Percentiles rank a stretch among this genome's conserved stretches.
These are phyloP conservation scores for Daldinia childiae DNA, from an alignment of 495 filamentous ascomycete genomes.

Conservation along the genomic window DNA sequence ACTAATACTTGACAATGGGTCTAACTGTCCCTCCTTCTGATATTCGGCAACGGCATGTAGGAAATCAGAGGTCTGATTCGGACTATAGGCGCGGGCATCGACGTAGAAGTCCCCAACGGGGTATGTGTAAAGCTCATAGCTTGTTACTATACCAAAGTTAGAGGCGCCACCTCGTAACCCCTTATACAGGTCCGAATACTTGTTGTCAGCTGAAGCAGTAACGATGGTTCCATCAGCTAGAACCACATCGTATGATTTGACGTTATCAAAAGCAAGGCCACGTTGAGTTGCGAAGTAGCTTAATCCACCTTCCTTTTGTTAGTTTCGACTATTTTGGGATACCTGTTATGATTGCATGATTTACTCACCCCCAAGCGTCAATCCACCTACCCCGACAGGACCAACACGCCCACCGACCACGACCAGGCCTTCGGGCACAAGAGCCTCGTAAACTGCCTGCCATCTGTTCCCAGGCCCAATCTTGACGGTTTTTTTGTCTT, in stretches of 20 bases:
- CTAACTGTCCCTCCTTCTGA: constrained; percentile 33
- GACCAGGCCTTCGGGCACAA: constrained; percentile 55
- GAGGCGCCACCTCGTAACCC: constrained; percentile 57
- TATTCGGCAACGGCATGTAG: constrained; percentile 34
- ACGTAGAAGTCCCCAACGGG: constrained; percentile 37
- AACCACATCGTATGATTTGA: constrained; percentile 64
- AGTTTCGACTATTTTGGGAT: constrained; percentile 17
- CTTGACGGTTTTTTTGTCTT: constrained; percentile 52
- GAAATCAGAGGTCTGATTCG: constrained; percentile 34
- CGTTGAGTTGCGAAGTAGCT: constrained; percentile 62
- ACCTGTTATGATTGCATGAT: constrained; percentile 4
- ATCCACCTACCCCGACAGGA: constrained; percentile 54
- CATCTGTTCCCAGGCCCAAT: constrained; percentile 62
- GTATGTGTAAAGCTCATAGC: constrained; percentile 58
- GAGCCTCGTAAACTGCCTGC: constrained; percentile 56
- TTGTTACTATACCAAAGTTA: constrained; percentile 61
- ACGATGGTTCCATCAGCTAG: constrained; percentile 64
- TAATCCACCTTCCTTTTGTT: constrained; percentile 46
- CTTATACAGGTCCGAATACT: constrained; percentile 51
- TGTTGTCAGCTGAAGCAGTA: constrained; percentile 52
- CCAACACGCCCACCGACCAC: constrained; percentile 60
- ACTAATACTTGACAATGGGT: constrained; percentile 23
- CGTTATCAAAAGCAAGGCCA: constrained; percentile 63
- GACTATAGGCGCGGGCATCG: constrained; percentile 32
- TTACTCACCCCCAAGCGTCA: constrained; percentile 46